Percentiles rank a stretch among this genome's conserved stretches.
phyloP scores from a whole-genome alignment of 148 eudicot species.

The Suaeda aralocaspica region DNA sequence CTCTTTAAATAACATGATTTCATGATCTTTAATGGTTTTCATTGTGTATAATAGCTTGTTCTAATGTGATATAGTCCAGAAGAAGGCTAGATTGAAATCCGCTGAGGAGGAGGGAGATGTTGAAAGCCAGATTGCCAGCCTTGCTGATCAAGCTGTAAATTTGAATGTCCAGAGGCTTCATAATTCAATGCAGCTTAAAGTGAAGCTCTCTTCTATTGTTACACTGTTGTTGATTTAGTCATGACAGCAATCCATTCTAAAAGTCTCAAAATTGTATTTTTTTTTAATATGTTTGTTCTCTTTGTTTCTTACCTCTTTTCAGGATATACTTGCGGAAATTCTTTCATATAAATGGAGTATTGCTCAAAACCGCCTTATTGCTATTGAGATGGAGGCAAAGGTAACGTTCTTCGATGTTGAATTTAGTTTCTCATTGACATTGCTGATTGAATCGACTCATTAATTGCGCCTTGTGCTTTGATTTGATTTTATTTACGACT shows the following conservation, averaged over 20 bases:
- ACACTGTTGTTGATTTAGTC: constrained; percentile 8
- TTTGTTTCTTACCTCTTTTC: constrained; percentile 14
- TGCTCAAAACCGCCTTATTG: constrained; percentile 54
- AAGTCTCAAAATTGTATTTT: too few species aligned
- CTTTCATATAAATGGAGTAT: constrained; percentile 55
- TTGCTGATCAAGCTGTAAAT: constrained; percentile 44
- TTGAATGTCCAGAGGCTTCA: constrained; percentile 50
- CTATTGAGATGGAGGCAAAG: constrained; percentile 78
- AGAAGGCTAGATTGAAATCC: constrained; percentile 39
- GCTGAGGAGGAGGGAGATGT: constrained; percentile 56
- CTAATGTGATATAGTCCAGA: constrained; percentile 42
- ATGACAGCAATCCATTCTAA: neutral
- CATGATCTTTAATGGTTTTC: neutral
- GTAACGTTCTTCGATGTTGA: constrained; percentile 25
- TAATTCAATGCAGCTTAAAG: constrained; percentile 64
- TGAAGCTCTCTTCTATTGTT: constrained; percentile 19
- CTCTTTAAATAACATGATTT: constrained; percentile 10
- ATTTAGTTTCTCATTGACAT: neutral
- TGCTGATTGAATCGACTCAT: neutral
- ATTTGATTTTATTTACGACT: neutral
- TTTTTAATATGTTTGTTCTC: neutral
- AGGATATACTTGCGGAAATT: constrained; percentile 67
- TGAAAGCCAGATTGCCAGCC: constrained; percentile 47
- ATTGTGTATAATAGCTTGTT: constrained; percentile 5
- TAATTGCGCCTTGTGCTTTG: neutral